These are phyloP conservation scores for Phytophthora foliorum DNA, from an alignment of 352 stramenopile genomes.

Conservation along the genomic window DNA sequence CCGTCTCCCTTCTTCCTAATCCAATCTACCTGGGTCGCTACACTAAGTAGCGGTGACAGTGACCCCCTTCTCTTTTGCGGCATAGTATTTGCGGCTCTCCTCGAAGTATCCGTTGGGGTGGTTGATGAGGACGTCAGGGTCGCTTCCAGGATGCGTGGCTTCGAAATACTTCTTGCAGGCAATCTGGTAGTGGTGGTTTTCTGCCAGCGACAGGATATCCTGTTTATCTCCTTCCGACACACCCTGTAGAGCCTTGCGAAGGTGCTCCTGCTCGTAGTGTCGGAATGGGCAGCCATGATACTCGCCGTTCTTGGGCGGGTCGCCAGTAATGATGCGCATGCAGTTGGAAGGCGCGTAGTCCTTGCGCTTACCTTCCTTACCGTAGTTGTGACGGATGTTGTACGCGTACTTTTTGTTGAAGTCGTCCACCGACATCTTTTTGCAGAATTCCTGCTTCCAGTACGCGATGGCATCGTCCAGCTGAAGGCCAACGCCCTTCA, in stretches of 20 bases:
- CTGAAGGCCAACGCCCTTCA: conserved; percentile 97
- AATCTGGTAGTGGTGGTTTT: conserved; percentile 97
- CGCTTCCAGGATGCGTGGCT: conserved; percentile 87
- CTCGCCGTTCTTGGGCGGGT: conserved; percentile 93
- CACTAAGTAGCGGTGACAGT: conserved; percentile 52
- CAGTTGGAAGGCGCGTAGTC: conserved; percentile 98
- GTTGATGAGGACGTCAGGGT: conserved; percentile 95
- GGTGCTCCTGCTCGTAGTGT: conserved; percentile 95
- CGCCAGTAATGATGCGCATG: conserved; percentile 98
- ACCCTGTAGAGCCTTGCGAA: conserved; percentile 90
- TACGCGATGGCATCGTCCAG: conserved; percentile 97
- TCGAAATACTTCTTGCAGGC: conserved; percentile 99
- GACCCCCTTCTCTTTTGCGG: conserved; percentile 79
- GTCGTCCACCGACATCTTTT: conserved; percentile 96
- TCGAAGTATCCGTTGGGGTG: conserved; percentile 99
- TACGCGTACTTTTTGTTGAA: conserved; percentile 99
- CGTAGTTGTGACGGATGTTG: conserved; percentile 99
- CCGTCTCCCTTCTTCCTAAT: conserved; percentile 7
- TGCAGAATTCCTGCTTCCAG: conserved; percentile 95
- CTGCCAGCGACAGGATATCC: conserved; percentile 93
- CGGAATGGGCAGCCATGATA: conserved; percentile 99
- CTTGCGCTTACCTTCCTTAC: conserved; percentile 98
- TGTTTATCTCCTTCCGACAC: conserved; percentile 89
- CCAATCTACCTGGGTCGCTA: conserved; percentile 16
- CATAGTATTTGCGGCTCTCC: conserved; percentile 95